A percentile compares a stretch with the other conserved stretches of the same genome.
Conservation (phyloP, 2,329 filamentous ascomycete species). For the Aphanocladium album region DNA sequence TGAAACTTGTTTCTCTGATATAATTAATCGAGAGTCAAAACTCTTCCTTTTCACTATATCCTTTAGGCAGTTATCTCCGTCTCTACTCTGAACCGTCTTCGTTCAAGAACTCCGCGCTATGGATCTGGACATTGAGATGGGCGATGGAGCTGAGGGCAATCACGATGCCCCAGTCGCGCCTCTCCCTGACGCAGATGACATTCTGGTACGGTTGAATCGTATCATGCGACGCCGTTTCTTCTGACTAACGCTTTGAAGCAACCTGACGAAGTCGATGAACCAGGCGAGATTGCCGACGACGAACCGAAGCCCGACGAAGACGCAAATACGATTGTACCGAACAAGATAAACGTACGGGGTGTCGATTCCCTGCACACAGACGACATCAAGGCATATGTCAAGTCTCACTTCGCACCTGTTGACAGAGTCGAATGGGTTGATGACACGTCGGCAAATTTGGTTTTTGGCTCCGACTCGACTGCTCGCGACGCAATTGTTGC, state of each 20-base stretch:
- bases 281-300: conserved; percentile 34
- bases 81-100: background rate
- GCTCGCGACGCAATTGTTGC: conserved; percentile 52
- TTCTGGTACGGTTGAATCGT: conserved; percentile 27
- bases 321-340: conserved; percentile 26
- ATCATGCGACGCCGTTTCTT: background rate
- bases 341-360: conserved; percentile 79
- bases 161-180: conserved; percentile 25
- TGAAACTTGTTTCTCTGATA: too few relatives aligned
- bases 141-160: conserved; percentile 45
- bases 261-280: conserved; percentile 32
- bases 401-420: conserved; percentile 58
- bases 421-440: conserved; percentile 87
- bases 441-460: conserved; percentile 81
- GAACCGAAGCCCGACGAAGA: conserved; percentile 19
- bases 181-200: conserved; percentile 29
- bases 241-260: conserved; percentile 22
- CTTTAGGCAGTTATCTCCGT: background rate
- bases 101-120: conserved; percentile 35
- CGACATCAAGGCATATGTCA: conserved; percentile 71
- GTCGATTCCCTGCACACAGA: conserved; percentile 76
- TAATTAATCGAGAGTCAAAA: background rate
- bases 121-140: conserved; percentile 71
- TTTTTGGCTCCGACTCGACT: conserved; percentile 57
- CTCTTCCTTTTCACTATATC: background rate